Percentiles rank a stretch among this genome's conserved stretches.
These are phyloP conservation scores for Sporothrix dimorphospora DNA, from an alignment of 2,329 filamentous ascomycete species.

Conservation along the genomic window DNA sequence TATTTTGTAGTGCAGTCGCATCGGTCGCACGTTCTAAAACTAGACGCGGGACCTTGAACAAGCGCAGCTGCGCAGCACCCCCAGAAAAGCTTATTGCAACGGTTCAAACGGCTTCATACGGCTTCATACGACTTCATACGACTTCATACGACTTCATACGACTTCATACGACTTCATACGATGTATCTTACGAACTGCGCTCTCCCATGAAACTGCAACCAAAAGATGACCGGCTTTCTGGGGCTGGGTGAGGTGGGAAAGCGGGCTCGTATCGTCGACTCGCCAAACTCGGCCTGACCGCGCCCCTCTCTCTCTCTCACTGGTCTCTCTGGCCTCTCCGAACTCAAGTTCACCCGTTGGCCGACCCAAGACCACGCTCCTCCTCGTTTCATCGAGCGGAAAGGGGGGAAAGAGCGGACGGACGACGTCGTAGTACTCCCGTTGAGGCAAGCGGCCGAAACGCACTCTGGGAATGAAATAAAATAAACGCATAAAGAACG, in stretches of 20 bases:
- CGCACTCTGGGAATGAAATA: background rate
- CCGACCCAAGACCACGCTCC: slow-evolving; percentile 7
- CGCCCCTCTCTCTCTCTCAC: background rate
- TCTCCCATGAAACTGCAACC: background rate
- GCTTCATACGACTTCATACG: background rate
- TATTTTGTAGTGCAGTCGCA: background rate
- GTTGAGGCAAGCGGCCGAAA: background rate
- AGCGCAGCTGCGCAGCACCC: background rate
- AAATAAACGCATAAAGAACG: background rate
- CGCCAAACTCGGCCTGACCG: background rate
- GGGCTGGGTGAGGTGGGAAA: background rate
- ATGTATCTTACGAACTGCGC: background rate
- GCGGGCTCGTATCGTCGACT: background rate
- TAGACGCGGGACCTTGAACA: slow-evolving; percentile 9
- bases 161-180: background rate
- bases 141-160: background rate
- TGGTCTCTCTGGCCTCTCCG: background rate
- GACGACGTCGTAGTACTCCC: background rate
- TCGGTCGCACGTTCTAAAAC: background rate
- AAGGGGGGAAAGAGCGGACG: no score
- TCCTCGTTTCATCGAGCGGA: no score
- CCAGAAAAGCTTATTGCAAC: background rate
- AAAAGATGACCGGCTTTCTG: background rate
- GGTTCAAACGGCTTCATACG: no score
- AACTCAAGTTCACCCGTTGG: background rate